Evolutionary conservation across 768 basidiomycete genomes (phyloP).

Genomic region (Chalciporus piperatus): DNA sequence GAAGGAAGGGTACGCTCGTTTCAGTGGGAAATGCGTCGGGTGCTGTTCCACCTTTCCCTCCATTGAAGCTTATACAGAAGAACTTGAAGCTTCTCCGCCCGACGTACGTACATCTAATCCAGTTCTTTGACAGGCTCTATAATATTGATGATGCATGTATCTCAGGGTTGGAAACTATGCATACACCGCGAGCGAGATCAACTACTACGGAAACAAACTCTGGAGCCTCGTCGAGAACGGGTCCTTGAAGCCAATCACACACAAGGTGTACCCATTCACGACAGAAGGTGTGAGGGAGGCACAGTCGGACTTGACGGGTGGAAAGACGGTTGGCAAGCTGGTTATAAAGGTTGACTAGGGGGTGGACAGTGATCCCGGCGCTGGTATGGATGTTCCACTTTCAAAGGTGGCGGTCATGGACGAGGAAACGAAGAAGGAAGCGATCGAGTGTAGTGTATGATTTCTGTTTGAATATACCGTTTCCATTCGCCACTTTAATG

Average conservation of each 20-base stretch:
- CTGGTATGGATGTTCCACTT: too few relatives aligned
- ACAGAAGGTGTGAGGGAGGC: slow-evolving; percentile 73
- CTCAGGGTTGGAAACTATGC: slow-evolving; percentile 69
- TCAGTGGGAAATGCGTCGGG: slow-evolving; percentile 93
- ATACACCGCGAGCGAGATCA: slow-evolving; percentile 69
- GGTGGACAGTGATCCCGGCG: background rate
- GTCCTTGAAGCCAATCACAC: slow-evolving; percentile 61
- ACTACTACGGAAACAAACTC: slow-evolving; percentile 61
- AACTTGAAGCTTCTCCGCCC: slow-evolving; percentile 78
- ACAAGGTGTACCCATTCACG: slow-evolving; percentile 81
- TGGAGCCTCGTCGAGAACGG: slow-evolving; percentile 61
- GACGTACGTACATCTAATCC: slow-evolving; percentile 43
- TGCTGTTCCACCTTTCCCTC: slow-evolving; percentile 69
- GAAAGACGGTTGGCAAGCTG: slow-evolving; percentile 85
- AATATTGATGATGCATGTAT: slow-evolving; percentile 6
- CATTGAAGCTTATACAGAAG: slow-evolving; percentile 73
- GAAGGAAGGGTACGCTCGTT: slow-evolving; percentile 87
- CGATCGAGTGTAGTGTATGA: slow-evolving; percentile 6
- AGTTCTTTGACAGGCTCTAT: background rate
- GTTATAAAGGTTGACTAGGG: slow-evolving; percentile 60
- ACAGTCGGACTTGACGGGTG: slow-evolving; percentile 72
- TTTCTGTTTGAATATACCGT: background rate
- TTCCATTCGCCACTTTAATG: background rate
- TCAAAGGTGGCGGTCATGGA: too few relatives aligned
- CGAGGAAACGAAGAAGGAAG: background rate